phyloP scores from a whole-genome alignment of 169 alveolate genomes.

The Plasmodium coatneyi region DNA sequence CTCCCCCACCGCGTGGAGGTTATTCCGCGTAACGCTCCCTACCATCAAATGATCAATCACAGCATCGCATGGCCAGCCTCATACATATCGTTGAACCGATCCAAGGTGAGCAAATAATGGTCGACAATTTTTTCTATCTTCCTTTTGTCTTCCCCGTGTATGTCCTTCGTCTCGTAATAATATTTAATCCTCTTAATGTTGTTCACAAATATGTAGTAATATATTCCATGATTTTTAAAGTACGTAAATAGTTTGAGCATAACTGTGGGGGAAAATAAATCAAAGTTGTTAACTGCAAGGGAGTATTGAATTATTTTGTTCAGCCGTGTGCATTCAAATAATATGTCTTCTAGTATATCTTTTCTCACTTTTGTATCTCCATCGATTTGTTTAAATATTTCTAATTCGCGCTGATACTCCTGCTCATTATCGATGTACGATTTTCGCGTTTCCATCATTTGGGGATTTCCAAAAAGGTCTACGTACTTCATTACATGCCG shows the following conservation, averaged over 20 bases:
- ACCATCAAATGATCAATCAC: background rate
- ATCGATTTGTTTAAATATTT: conserved; percentile 26
- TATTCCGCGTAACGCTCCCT: background rate
- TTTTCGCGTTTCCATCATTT: conserved; percentile 15
- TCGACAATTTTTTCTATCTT: conserved; percentile 44
- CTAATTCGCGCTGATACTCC: conserved; percentile 30
- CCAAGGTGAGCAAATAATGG: conserved; percentile 24
- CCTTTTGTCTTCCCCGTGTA: conserved; percentile 35
- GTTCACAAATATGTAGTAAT: conserved; percentile 31
- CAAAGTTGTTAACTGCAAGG: conserved; percentile 50
- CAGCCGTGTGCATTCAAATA: conserved; percentile 40
- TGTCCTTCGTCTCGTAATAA: conserved; percentile 28
- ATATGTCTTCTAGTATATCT: conserved; percentile 38
- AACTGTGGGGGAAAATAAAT: conserved; percentile 13
- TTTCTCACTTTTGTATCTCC: conserved; percentile 17
- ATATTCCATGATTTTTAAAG: conserved; percentile 37
- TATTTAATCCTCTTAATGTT: conserved; percentile 49
- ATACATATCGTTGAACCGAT: conserved; percentile 24
- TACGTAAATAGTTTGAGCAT: conserved; percentile 27
- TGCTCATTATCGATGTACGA: conserved; percentile 22
- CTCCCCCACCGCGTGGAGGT: background rate
- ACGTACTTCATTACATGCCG: conserved; percentile 21
- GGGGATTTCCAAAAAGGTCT: conserved; percentile 22
- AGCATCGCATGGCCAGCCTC: background rate
- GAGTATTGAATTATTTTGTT: conserved; percentile 58